Evolutionary conservation across 768 basidiomycete species (phyloP), one percentile per base, ranked within the genome.

Genomic region (Collybia nuda): DNA sequence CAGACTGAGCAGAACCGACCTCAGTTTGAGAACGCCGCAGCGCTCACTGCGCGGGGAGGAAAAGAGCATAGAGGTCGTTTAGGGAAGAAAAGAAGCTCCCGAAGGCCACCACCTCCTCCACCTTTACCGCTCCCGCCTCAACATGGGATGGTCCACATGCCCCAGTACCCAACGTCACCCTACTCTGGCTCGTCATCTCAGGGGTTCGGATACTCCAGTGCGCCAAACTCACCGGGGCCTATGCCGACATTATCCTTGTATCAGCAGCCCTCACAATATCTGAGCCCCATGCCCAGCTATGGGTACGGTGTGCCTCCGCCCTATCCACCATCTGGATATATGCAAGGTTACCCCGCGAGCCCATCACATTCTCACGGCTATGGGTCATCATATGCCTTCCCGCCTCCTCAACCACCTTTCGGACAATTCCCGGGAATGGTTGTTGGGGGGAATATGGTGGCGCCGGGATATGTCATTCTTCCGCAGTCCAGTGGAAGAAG

Each of bases 21-120:
- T 12, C 50, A 56, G 26, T 62, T 57, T 44, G 41, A 21, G 3
- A 47, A 62, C 22, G 58, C 61, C 1, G 61, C 61, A 12, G 58
- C 56, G n/a, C 51, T 62, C 26, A 52, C 42, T 9, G 40, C 54
- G 18, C 36, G 5, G 6, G n/a, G 6, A 36, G 6, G 36, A n/a
- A 39, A 17, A 38, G 32, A 51, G 48, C 47, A 39, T 15, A 47
- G 32, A 36, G 40, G 51, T 37, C 53, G 32, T 18, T 44, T 42
- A n/a, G 40, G 12, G 24, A 23, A 12, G 26, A 23, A 18, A 38
- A 42, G 28, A 7, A 50, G 44, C 26, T 40, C 48, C 43, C 38
- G 50, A 5, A 53, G 48, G 12, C 52, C 48, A 9, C 52, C 48
- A 9, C 51, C 48, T 3, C 54, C 54, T 38, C 54, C 60, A 28